Base-by-base conservation (phyloP, 2,329 filamentous ascomycete genomes). In the Ascochyta fabae region DNA sequence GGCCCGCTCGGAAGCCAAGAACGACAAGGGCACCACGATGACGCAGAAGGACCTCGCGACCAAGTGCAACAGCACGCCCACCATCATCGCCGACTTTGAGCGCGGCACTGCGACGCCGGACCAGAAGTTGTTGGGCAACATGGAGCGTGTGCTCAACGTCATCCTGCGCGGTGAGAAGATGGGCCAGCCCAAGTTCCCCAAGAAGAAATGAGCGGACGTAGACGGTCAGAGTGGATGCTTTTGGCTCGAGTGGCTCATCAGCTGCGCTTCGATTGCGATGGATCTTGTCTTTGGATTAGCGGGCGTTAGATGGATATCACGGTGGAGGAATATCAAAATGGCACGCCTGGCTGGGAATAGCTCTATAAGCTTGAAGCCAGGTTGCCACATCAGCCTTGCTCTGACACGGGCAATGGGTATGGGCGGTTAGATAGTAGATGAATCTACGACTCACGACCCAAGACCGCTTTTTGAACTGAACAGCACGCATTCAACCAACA, bases 31-130 rank as follows among this genome's bases (percentile, higher is more conserved):
- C 66, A 72, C 66, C 42, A 81, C 80, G 40, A 94, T 98, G 91
- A 96, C 93, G 53, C 95, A 98, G 80, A 96, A 96, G 76, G 86
- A 88, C 62, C 80, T 88, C 52, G 94, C 93, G 59, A 92, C 89
- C 64, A 92, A 92, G 80, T 93, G 90, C 83, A 96, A 96, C 83
- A 92, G 89, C 59, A 94, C 91, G 38, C 86, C 88, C 48, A 84
- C 86, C 63, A 82, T 95, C 65, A 84, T 98, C 61, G 90, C 89
- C 72, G 88, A 92, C 68, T 92, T 96, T 72, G 94, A 98, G 87
- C 85, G 88, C 65, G 92, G 90, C 67, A 85, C 81, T 67, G 92
- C 87, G 53, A 71, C 84, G 41, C 93, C 90, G 53, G 92, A 96
- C 80, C 92, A 96, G 79, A 92, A 93, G 82, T 81, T 96, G 50